Evolutionary conservation across 2,329 filamentous ascomycete species (phyloP), one percentile per base, ranked within the genome.

Genomic region (Apiospora arundinis): DNA sequence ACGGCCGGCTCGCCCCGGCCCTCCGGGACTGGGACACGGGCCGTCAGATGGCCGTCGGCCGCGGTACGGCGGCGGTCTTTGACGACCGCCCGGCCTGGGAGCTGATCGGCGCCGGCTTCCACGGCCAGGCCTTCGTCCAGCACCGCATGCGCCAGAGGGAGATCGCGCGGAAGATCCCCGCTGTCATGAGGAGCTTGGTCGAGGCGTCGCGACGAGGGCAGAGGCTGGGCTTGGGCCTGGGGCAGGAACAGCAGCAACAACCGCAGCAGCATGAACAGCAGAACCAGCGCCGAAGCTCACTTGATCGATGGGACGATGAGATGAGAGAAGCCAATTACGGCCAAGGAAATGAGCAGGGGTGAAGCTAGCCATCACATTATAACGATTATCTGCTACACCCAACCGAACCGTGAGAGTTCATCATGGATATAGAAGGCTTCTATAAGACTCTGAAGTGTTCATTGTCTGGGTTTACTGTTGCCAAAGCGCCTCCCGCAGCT

Each of bases 21-120:
- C 72, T 80, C 16, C 73, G 76, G n/a, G 78, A 81, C 67, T 81
- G 79, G 79, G 76, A 80, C 60, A 78, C 77, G 23, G 78, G 77
- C 28, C 77, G 77, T 48, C 79, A 79, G 70, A 70, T 79, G 23
- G 74, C 71, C 23, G 21, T 40, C n/a, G 67, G 67, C 9, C 67
- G 67, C n/a, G 74, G 70, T 32, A 76, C 77, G 56, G 69, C 73
- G 1, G 72, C 70, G 5, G 75, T 72, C 40, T 75, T 76, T 44
- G 74, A 76, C 21, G 77, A 76, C 1, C 73, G 76, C 48, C 73
- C 73, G 1, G 68, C 69, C 16, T 76, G 79, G 37, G 60, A 56
- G 18, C 48, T 72, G 25, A 32, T 72, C 16, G 60, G 67, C 25
- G 18, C 12, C 11, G 66, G 25, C 21, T 32, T 28, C 32, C 65